These are phyloP conservation scores for Cyathus pygmaeus DNA, from an alignment of 1,284 basidiomycete genomes.

Conservation along the genomic window DNA sequence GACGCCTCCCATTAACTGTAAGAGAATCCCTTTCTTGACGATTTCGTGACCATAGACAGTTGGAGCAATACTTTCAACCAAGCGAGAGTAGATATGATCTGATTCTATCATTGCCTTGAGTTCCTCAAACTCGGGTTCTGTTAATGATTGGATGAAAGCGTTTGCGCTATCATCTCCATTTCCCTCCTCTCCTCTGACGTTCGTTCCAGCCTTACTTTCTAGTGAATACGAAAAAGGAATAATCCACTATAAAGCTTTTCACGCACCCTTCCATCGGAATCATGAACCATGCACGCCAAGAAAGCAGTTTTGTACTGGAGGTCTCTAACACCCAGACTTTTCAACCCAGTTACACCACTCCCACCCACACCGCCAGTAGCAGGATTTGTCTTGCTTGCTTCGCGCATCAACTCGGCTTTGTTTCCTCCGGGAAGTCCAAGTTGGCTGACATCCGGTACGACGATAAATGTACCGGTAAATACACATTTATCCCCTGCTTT, in stretches of 20 bases:
- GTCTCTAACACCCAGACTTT: slow-evolving; percentile 94
- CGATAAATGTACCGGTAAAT: slow-evolving; percentile 98
- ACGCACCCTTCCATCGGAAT: slow-evolving; percentile 85
- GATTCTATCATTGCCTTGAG: slow-evolving; percentile 93
- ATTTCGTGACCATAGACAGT: slow-evolving; percentile 99
- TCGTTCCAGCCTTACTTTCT: slow-evolving; percentile 71
- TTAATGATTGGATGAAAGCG: slow-evolving; percentile 88
- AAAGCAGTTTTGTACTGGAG: slow-evolving; percentile 99
- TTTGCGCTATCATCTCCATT: slow-evolving; percentile 80
- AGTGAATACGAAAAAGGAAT: slow-evolving; percentile 6
- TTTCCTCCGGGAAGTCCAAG: slow-evolving; percentile 96
- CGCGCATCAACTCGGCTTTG: slow-evolving; percentile 89
- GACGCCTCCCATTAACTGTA: slow-evolving; percentile 99
- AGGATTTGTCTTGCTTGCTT: slow-evolving; percentile 75
- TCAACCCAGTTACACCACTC: slow-evolving; percentile 93
- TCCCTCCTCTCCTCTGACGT: slow-evolving; percentile 89
- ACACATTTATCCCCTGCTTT: slow-evolving; percentile 99
- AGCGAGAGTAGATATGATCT: slow-evolving; percentile 92
- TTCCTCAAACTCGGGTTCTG: slow-evolving; percentile 95
- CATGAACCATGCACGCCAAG: slow-evolving; percentile 96
- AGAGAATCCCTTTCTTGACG: slow-evolving; percentile 97
- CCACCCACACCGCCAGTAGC: slow-evolving; percentile 79
- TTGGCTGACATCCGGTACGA: slow-evolving; percentile 98
- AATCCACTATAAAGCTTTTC: slow-evolving; percentile 1
- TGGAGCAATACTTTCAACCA: slow-evolving; percentile 96